Conservation (phyloP, 495 filamentous ascomycete genomes). For the Penicillium coprophilum region DNA sequence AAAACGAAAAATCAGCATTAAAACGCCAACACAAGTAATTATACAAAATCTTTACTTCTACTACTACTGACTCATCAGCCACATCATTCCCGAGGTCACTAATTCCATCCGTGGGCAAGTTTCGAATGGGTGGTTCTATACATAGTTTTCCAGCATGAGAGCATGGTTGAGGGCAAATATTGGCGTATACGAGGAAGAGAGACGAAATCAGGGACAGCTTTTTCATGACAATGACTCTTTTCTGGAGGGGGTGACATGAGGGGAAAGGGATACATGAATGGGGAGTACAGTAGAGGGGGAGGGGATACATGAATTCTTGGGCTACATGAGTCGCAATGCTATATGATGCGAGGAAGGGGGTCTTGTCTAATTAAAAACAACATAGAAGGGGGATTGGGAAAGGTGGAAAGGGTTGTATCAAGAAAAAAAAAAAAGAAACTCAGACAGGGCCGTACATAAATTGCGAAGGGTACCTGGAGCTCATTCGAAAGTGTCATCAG, state of each 20-base stretch:
- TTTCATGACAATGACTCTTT: slow-evolving; percentile 43
- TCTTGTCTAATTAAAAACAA: slow-evolving; percentile 50
- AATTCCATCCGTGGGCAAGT: not conserved
- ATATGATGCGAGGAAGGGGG: slow-evolving; percentile 28
- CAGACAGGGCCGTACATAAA: slow-evolving; percentile 35
- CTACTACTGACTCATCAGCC: slow-evolving; percentile 4
- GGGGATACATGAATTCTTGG: slow-evolving; percentile 52
- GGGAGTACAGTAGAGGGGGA: slow-evolving; percentile 12
- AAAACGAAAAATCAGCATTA: not conserved
- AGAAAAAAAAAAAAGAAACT: slow-evolving; percentile 22
- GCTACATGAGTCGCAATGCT: slow-evolving; percentile 50
- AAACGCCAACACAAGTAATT: not conserved
- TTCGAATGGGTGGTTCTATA: slow-evolving; percentile 30
- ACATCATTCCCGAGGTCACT: slow-evolving; percentile 4
- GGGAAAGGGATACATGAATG: slow-evolving; percentile 24
- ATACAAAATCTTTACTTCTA: slow-evolving; percentile 1
- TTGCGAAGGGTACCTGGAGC: slow-evolving; percentile 13
- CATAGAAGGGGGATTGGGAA: slow-evolving; percentile 24
- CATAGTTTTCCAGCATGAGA: slow-evolving; percentile 21
- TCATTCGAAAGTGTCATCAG: slow-evolving; percentile 29
- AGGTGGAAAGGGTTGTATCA: slow-evolving; percentile 23
- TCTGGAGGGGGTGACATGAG: slow-evolving; percentile 24
- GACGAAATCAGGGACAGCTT: slow-evolving; percentile 25
- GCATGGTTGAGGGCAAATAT: slow-evolving; percentile 13
- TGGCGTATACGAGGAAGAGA: slow-evolving; percentile 34